Percentiles rank a stretch among this genome's conserved stretches.
Evolutionary conservation across 1,284 basidiomycete genomes (phyloP).

Genomic region (Ustilago lituana): DNA sequence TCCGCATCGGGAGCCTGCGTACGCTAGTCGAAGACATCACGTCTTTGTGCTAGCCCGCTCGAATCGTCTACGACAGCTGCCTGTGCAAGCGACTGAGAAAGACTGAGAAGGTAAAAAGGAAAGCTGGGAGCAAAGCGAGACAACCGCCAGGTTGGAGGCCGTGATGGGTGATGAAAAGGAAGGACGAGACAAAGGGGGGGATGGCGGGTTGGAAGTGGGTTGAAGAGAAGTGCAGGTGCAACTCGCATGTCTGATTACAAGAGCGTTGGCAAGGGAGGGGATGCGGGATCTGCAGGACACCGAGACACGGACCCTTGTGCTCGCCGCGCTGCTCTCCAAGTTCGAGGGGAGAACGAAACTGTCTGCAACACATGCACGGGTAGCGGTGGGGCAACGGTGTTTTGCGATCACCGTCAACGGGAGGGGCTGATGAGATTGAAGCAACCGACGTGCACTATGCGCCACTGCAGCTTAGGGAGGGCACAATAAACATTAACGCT

Average conservation of each 20-base stretch:
- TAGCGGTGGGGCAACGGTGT: too few relatives aligned
- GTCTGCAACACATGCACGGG: too few relatives aligned
- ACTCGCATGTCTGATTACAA: not conserved
- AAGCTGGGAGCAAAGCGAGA: too few relatives aligned
- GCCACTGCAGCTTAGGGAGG: not conserved
- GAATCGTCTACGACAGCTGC: not conserved
- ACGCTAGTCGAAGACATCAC: conserved; percentile 31
- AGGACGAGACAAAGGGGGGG: too few relatives aligned
- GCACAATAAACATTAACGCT: not conserved
- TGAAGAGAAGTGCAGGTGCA: not conserved
- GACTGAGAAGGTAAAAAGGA: not conserved
- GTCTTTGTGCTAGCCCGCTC: not conserved
- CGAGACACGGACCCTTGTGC: conserved; percentile 23
- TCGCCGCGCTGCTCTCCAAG: not conserved
- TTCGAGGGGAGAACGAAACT: not conserved
- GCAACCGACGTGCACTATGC: not conserved
- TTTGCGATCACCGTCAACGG: too few relatives aligned
- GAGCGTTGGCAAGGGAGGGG: too few relatives aligned
- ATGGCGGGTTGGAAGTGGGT: conserved; percentile 6
- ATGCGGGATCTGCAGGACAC: conserved; percentile 5
- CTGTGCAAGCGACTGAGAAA: too few relatives aligned
- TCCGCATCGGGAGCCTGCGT: conserved; percentile 19
- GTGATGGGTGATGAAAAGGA: conserved; percentile 1
- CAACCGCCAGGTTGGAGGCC: not conserved
- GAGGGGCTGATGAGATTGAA: too few relatives aligned